Evolutionary conservation across 352 stramenopile species (phyloP).

Genomic region (Thraustochytrium sp.): DNA sequence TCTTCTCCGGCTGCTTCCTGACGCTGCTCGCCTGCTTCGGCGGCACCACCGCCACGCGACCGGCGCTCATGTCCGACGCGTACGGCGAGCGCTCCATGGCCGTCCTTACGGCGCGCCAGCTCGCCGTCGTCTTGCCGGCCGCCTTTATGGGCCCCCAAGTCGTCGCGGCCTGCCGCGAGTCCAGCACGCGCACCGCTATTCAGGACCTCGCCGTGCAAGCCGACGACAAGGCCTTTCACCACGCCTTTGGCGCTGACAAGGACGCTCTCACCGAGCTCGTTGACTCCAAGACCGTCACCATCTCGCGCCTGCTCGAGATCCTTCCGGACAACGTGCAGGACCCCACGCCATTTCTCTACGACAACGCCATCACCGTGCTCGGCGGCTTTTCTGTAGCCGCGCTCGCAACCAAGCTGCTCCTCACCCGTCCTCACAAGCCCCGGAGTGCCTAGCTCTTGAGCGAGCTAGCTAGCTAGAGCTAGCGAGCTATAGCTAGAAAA

Average conservation of each 20-base stretch:
- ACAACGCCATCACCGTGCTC: slow-evolving; percentile 57
- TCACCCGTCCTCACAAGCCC: slow-evolving; percentile 31
- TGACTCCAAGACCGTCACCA: slow-evolving; percentile 61
- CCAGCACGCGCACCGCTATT: slow-evolving; percentile 52
- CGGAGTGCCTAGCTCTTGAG: no score
- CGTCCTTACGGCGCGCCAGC: slow-evolving; percentile 22
- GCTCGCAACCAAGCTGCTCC: slow-evolving; percentile 4
- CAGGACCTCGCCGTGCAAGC: slow-evolving; percentile 51
- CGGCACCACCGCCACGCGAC: slow-evolving; percentile 29
- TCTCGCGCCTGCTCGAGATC: slow-evolving; percentile 58
- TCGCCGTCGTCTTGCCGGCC: slow-evolving; percentile 37
- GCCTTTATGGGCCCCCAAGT: slow-evolving; percentile 39
- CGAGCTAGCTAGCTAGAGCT: no score
- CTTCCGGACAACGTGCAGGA: slow-evolving; percentile 51
- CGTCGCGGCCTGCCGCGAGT: slow-evolving; percentile 48
- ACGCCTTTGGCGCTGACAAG: slow-evolving; percentile 54
- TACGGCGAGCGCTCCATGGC: slow-evolving; percentile 10
- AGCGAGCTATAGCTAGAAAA: no score
- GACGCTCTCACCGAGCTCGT: slow-evolving; percentile 48
- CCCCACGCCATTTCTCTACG: slow-evolving; percentile 60
- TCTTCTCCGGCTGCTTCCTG: slow-evolving; percentile 13
- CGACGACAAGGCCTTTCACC: slow-evolving; percentile 51
- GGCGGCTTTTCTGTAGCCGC: slow-evolving; percentile 53
- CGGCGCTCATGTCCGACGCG: slow-evolving; percentile 21
- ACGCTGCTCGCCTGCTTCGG: slow-evolving; percentile 18